Evolutionary conservation across 129 eudicot genomes (phyloP), one percentile per base, ranked within the genome.

Genomic region (Scalesia atractyloides): DNA sequence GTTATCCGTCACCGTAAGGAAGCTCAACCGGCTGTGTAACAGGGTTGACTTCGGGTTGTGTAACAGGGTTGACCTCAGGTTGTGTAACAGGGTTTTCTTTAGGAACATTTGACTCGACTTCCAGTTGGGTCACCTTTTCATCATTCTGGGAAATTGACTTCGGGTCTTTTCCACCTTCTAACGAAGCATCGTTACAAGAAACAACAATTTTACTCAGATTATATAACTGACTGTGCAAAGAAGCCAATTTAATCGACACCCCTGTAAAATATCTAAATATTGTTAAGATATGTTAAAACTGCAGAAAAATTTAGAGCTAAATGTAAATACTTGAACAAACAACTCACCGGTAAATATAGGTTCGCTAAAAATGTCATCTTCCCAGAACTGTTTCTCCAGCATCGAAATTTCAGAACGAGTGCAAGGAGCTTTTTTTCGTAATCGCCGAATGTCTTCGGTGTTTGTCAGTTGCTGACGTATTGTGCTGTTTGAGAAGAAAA

Each of bases 391-490:
- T 66, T 85, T 89, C 69, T 82, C 84, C 70, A 93, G 84, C 87
- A 82, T 70, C 62, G 88, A 86, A 66, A 89, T 85, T 76, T 93
- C 98, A 76, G 88, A 75, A 39, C 74, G 86, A n/a, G 98, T 93
- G 71, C 96, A 93, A 8, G 98, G 98, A 82, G 98, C 98, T 82
- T 93, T 93, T 85, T 87, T 93, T 56, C 98, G 72, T 69, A 87
- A 72, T 50, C 98, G 86, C 14, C 98, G 96, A 63, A 93, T 89
- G 73, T 93, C 98, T 74, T 93, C 96, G 0, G 98, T 85, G 77
- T 64, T 79, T 14, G 81, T 87, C 85, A 93, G 74, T 75, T 93
- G 98, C 79, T 79, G 87, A 26, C 98, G 80, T 79, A 93, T 93
- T 70, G 72, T 85, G 73, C 98, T 87, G 61, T 96, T 87, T 54